Percentiles rank a stretch among this genome's conserved stretches.
Evolutionary conservation across 2,329 filamentous ascomycete species (phyloP).

Genomic region (Tolypocladium capitatum): DNA sequence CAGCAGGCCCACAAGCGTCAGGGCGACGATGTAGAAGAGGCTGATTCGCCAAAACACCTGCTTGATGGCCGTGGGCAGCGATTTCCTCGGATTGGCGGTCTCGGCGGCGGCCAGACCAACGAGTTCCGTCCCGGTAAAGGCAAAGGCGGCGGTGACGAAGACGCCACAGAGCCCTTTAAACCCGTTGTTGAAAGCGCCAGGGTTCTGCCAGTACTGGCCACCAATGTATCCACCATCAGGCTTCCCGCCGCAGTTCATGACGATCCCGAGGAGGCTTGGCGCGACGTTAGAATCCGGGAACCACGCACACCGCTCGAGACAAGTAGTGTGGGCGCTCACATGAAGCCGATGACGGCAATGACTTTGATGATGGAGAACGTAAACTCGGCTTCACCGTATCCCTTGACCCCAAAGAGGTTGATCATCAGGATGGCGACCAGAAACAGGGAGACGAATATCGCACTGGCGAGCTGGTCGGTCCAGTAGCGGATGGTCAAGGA

Average conservation of each 20-base stretch:
- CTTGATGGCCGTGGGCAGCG: slow-evolving; percentile 75
- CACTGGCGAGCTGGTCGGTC: slow-evolving; percentile 49
- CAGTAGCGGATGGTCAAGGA: slow-evolving; percentile 77
- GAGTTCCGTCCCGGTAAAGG: slow-evolving; percentile 64
- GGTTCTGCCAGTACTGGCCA: slow-evolving; percentile 59
- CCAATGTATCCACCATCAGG: slow-evolving; percentile 66
- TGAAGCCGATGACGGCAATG: slow-evolving; percentile 74
- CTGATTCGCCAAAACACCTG: slow-evolving; percentile 93
- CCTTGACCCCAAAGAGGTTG: slow-evolving; percentile 79
- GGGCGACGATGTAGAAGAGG: slow-evolving; percentile 76
- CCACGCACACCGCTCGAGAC: neutral
- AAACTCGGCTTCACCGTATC: slow-evolving; percentile 84
- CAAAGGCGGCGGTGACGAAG: slow-evolving; percentile 64
- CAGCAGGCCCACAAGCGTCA: slow-evolving; percentile 68
- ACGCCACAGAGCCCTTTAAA: slow-evolving; percentile 74
- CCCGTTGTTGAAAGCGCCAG: slow-evolving; percentile 74
- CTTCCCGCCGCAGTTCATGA: slow-evolving; percentile 73
- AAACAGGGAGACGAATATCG: slow-evolving; percentile 75
- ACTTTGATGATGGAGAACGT: slow-evolving; percentile 80
- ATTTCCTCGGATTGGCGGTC: slow-evolving; percentile 66
- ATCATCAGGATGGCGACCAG: slow-evolving; percentile 62
- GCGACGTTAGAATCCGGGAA: neutral
- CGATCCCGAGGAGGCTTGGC: slow-evolving; percentile 63
- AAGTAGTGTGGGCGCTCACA: slow-evolving; percentile 36
- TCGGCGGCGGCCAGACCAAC: slow-evolving; percentile 68